These are phyloP conservation scores for Leishmania tarentolae DNA, from an alignment of 208 protist species.

Conservation along the genomic window DNA sequence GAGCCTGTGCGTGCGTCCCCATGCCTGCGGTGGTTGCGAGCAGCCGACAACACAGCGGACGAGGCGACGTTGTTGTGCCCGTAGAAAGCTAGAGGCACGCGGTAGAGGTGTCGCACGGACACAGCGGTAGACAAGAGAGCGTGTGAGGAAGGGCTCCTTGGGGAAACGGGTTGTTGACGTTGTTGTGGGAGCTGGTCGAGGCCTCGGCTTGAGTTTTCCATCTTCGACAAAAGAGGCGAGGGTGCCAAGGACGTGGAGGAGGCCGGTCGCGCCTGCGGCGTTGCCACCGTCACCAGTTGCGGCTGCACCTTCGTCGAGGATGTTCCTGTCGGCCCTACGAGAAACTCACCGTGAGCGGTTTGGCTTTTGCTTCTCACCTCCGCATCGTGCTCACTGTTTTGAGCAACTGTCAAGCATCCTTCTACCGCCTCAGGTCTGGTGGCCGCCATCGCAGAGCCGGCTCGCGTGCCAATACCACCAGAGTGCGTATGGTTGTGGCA, in stretches of 20 bases:
- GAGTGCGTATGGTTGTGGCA: not conserved
- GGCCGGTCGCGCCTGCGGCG: not conserved
- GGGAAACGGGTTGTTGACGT: not conserved
- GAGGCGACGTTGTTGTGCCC: not conserved
- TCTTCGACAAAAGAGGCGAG: not conserved
- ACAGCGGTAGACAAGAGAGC: conserved; percentile 13
- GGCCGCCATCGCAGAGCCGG: not conserved
- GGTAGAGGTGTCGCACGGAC: conserved; percentile 16
- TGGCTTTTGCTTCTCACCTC: not conserved
- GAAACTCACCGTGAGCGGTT: not conserved
- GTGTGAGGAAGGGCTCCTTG: conserved; percentile 1
- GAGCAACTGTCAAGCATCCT: not conserved
- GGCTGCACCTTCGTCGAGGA: not conserved
- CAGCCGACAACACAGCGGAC: not conserved
- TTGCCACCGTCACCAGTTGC: not conserved
- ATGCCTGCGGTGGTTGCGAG: not conserved
- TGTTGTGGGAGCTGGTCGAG: not conserved
- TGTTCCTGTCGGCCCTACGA: not conserved
- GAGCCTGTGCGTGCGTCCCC: not conserved
- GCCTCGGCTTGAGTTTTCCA: not conserved
- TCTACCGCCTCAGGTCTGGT: not conserved
- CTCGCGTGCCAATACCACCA: not conserved
- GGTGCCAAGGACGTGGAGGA: not conserved
- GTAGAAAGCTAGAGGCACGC: conserved; percentile 12
- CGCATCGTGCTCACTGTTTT: not conserved